Conservation (phyloP, 2,329 filamentous ascomycete species). For the Aspergillus neotritici region DNA sequence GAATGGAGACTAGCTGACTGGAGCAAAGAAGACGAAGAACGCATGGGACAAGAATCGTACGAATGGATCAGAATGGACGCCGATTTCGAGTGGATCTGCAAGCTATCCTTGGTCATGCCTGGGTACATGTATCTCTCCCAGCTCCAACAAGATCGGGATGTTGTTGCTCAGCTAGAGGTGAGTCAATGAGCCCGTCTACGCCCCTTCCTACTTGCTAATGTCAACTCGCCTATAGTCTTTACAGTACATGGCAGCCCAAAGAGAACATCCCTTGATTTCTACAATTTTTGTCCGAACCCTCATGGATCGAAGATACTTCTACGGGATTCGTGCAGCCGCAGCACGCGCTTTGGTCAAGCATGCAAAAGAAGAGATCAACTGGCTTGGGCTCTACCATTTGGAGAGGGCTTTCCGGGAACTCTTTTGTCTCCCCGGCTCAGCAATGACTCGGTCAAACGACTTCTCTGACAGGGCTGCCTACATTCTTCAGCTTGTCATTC, state of each 20-base stretch:
- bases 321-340: constrained; percentile 84
- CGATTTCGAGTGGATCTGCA: constrained; percentile 96
- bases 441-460: constrained; percentile 81
- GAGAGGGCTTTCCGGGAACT: constrained; percentile 80
- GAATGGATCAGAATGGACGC: constrained; percentile 98
- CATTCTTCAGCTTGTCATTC: constrained; percentile 75
- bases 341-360: constrained; percentile 72
- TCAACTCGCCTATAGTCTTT: constrained; percentile 50
- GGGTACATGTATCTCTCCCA: constrained; percentile 98
- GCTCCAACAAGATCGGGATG: constrained; percentile 91
- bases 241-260: constrained; percentile 63
- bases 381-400: constrained; percentile 77
- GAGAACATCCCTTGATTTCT: constrained; percentile 73
- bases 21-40: constrained; percentile 78
- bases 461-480: constrained; percentile 84
- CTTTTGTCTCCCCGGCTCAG: constrained; percentile 73
- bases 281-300: constrained; percentile 85
- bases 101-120: constrained; percentile 74
- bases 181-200: constrained; percentile 12
- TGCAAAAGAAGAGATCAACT: constrained; percentile 63
- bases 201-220: constrained; percentile 1
- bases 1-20: constrained; percentile 86
- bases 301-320: constrained; percentile 87
- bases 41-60: constrained; percentile 93
- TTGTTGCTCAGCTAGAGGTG: constrained; percentile 72